A percentile compares a stretch with the other conserved stretches of the same genome.
These are phyloP conservation scores for Coemansia sp. DNA, from an alignment of 192 early-diverging fungal genomes.

Conservation along the genomic window DNA sequence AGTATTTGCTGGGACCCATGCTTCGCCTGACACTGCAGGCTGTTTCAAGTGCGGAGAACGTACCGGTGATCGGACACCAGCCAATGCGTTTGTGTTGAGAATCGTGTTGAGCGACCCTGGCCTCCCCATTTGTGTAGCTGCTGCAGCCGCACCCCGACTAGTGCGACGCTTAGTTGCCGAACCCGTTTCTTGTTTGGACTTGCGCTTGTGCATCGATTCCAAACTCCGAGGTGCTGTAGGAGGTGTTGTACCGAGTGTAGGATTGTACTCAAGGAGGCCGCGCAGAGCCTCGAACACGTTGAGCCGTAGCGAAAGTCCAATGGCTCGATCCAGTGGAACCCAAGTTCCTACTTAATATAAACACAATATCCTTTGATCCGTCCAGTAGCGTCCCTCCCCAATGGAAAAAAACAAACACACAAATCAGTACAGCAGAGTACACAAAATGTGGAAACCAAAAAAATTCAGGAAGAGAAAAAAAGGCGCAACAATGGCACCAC, in stretches of 20 bases:
- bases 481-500: neutral
- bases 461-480: neutral
- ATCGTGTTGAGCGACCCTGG: conserved; percentile 28
- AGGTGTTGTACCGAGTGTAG: conserved; percentile 40
- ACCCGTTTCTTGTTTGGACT: conserved; percentile 3
- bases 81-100: conserved; percentile 9
- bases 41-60: neutral
- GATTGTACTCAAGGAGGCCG: conserved; percentile 44
- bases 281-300: conserved; percentile 37
- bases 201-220: conserved; percentile 52
- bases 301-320: conserved; percentile 34
- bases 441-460: neutral
- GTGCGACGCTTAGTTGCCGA: conserved; percentile 16
- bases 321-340: conserved; percentile 50
- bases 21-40: neutral
- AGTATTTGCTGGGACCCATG: neutral
- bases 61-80: conserved; percentile 3
- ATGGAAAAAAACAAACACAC: conserved; percentile 1
- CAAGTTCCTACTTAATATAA: conserved; percentile 45
- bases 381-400: neutral
- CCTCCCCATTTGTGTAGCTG: neutral
- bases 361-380: neutral
- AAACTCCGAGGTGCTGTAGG: conserved; percentile 54
- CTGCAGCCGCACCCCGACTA: neutral
- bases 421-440: neutral